Evolutionary conservation across 441 rosid species (phyloP), one percentile per base, ranked within the genome.

Genomic region (Raphanus hybrid): DNA sequence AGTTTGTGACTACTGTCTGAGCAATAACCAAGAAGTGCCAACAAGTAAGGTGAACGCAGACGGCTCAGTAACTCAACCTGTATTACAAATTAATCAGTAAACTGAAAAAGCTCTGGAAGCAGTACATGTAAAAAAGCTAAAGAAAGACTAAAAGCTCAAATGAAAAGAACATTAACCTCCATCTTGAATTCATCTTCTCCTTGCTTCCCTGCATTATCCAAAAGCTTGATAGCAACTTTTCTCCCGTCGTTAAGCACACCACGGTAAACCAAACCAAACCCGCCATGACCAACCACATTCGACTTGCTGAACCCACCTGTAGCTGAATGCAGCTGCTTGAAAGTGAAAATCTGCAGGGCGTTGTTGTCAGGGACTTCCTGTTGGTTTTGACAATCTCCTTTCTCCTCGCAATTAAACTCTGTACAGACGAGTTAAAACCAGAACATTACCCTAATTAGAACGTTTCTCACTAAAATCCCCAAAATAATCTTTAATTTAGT

Each of bases 231-330:
- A 76, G 96, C 99, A 80, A 93, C 92, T 85, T 93, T 95, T 83
- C 82, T 87, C 20, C 98, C 97, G 82, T 91, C 87, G 50, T 35
- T 83, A 71, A 95, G 97, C 73, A 95, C 92, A 62, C 97, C 97
- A 27, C 90, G 88, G 52, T 91, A 95, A 7, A 95, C 99, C 12
- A 80, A 86, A 5, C 98, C 99, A 66, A 95, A 95, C 7, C 91
- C 94, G 82, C 96, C 98, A 26, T 95, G 96, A 37, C 99, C 99
- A 73, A 95, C 92, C 64, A 91, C 96, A 84, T 91, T 90, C 0
- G 97, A 89, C 85, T 91, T 91, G 83, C 90, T 92, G 83, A 95
- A 95, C 39, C 96, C 91, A 80, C 95, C 91, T 0, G 96, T 85
- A 0, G 98, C 97, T 20, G 95, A 91, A 77, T 92, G 91, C 2